phyloP scores from a whole-genome alignment of 2,329 filamentous ascomycete species.

The Cladosporium sp. region DNA sequence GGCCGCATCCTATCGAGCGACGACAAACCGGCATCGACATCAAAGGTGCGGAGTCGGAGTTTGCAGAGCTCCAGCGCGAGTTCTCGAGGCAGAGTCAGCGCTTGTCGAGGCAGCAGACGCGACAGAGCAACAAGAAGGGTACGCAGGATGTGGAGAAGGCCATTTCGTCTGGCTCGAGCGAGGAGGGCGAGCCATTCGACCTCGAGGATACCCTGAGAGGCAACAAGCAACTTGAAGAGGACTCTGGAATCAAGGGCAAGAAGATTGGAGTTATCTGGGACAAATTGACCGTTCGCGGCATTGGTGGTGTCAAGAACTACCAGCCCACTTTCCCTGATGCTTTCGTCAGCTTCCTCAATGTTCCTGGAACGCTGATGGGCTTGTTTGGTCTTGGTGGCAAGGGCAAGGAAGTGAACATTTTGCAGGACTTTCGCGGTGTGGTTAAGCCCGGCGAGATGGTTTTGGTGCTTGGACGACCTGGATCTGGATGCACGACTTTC shows the following conservation, averaged over 20 bases:
- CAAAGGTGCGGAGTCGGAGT: constrained; percentile 67
- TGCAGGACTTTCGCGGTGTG: constrained; percentile 67
- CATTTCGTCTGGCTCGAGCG: constrained; percentile 42
- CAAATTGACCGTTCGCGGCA: constrained; percentile 62
- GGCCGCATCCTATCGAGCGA: constrained; percentile 14
- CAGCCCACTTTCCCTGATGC: constrained; percentile 64
- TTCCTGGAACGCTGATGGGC: constrained; percentile 63
- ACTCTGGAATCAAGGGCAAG: constrained; percentile 74
- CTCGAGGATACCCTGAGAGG: constrained; percentile 73
- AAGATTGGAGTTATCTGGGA: constrained; percentile 69
- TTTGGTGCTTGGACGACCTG: constrained; percentile 75
- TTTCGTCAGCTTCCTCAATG: constrained; percentile 61
- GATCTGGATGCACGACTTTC: constrained; percentile 58
- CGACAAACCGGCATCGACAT: constrained; percentile 58
- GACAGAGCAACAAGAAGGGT: constrained; percentile 45
- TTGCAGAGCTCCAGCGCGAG: constrained; percentile 61
- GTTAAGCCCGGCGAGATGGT: constrained; percentile 86
- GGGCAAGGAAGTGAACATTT: constrained; percentile 69
- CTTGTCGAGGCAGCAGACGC: constrained; percentile 48
- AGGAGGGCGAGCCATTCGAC: constrained; percentile 64
- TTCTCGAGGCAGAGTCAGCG: constrained; percentile 43
- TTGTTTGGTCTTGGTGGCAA: constrained; percentile 67
- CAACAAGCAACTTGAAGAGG: constrained; percentile 67
- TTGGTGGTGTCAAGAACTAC: constrained; percentile 61
- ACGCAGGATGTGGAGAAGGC: constrained; percentile 61